These are phyloP conservation scores for Cryptococcus amylolentus DNA, from an alignment of 1,284 basidiomycete species.

Conservation along the genomic window DNA sequence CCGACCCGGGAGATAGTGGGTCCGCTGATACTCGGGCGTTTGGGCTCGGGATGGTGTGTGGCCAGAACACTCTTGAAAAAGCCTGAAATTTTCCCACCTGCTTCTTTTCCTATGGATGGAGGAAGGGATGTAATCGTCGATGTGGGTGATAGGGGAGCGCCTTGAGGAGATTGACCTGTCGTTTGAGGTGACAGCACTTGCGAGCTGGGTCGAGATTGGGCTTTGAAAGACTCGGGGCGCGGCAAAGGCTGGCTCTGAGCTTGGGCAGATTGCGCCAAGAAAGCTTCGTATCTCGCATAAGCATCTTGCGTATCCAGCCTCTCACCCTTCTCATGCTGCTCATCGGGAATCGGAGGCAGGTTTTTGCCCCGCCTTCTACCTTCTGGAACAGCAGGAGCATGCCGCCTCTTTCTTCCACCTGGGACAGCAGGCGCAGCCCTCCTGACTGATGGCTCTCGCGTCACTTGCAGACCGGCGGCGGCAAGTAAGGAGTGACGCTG, in stretches of 20 bases:
- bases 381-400: slow-evolving; percentile 21
- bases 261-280: slow-evolving; percentile 57
- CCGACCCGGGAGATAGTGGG: slow-evolving; percentile 39
- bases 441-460: slow-evolving; percentile 36
- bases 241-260: slow-evolving; percentile 30
- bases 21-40: slow-evolving; percentile 40
- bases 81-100: slow-evolving; percentile 28
- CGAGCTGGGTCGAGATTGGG: slow-evolving; percentile 6
- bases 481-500: slow-evolving; percentile 78
- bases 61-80: slow-evolving; percentile 34
- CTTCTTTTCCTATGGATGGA: not conserved
- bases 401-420: slow-evolving; percentile 18
- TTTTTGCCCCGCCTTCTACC: not conserved
- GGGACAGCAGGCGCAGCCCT: slow-evolving; percentile 30
- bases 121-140: slow-evolving; percentile 3
- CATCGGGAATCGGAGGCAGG: not conserved
- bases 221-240: not conserved
- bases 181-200: slow-evolving; percentile 13
- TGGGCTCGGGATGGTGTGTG: slow-evolving; percentile 5
- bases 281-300: slow-evolving; percentile 81
- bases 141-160: not conserved
- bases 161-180: slow-evolving; percentile 2
- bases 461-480: slow-evolving; percentile 77
- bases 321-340: not conserved
- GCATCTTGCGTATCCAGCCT: slow-evolving; percentile 68